Evolutionary conservation across 2,329 filamentous ascomycete species (phyloP).

Genomic region (Penicillium janthinellum): DNA sequence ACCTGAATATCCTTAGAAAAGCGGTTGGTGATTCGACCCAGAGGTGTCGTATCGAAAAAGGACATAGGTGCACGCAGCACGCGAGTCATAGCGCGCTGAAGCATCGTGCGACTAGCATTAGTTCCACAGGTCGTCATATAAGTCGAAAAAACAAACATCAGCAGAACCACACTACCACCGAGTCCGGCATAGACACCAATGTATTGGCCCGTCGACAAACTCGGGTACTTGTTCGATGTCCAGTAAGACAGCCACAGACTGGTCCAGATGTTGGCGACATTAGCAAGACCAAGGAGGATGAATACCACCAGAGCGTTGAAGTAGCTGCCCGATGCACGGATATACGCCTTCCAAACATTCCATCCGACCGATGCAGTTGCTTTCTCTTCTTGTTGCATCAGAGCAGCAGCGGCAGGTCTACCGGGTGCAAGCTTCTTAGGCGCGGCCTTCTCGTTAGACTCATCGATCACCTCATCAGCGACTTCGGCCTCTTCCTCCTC

Average conservation of each 20-base stretch:
- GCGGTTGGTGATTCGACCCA: conserved; percentile 93
- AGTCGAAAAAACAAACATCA: conserved; percentile 81
- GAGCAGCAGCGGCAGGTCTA: conserved; percentile 31
- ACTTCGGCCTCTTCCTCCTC: conserved; percentile 46
- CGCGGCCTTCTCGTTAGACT: conserved; percentile 36
- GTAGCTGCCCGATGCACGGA: conserved; percentile 69
- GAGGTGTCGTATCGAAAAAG: conserved; percentile 95
- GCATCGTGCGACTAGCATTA: conserved; percentile 76
- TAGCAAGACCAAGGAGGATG: conserved; percentile 67
- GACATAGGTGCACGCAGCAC: conserved; percentile 74
- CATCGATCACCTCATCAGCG: conserved; percentile 51
- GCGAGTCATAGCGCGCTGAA: conserved; percentile 75
- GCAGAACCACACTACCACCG: conserved; percentile 67
- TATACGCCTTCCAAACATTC: conserved; percentile 76
- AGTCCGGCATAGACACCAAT: conserved; percentile 71
- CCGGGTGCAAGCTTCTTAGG: conserved; percentile 11
- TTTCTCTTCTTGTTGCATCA: conserved; percentile 56
- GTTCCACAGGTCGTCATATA: conserved; percentile 78
- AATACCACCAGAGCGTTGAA: conserved; percentile 65
- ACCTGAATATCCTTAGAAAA: conserved; percentile 95
- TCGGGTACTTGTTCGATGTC: conserved; percentile 74
- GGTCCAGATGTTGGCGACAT: conserved; percentile 83
- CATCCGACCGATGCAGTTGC: conserved; percentile 77
- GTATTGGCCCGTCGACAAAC: conserved; percentile 67
- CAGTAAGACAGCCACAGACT: conserved; percentile 93